Base-by-base conservation (phyloP, 768 basidiomycete species). In the Russula foetens region DNA sequence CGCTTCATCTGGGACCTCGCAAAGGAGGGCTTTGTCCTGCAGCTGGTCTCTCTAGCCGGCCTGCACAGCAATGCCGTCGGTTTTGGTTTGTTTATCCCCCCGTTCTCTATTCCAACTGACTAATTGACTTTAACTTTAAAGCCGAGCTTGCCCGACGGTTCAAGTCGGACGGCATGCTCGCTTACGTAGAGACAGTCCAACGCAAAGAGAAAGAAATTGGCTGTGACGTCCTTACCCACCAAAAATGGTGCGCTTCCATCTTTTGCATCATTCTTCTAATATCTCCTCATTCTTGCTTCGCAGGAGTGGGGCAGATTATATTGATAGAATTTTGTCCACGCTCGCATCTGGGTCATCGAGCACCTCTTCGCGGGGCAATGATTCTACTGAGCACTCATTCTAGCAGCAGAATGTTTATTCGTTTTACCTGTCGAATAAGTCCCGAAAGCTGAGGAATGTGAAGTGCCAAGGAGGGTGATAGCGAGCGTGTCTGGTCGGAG, bases 271-370 rank as follows among this genome's bases (percentile, higher is more conserved):
- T 14, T 47, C 50, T 29, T 53, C 9, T 33, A 35, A 35, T 35
- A 3, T 19, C 12, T 38, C 12, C 14, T 38, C 6, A 17, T 41
- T 7, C 8, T 19, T 41, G 38, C 26, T 50, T 41, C 66, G 7
- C 67, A 90, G 88, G 88, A 92, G 91, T 64, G 92, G 93, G 38
- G 92, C 92, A 24, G 89, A 88, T 69, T 96, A 95, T 72, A 84
- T 93, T 59, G 92, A 96, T 73, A 76, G 87, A 56, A 93, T 96
- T 64, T 74, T 96, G 53, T 83, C 83, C 43, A 89, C 84, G 17
- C 82, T 96, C 23, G 87, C 91, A 8, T 90, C 90, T 11, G 92
- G 92, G 58, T 93, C 91, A 11, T 92, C 92, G 31, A 90, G 88
- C 67, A 94, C 92, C 4, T 90, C 86, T 9, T 81, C 90, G 17